These are phyloP conservation scores for Daedalea quercina DNA, from an alignment of 768 basidiomycete species.

Conservation along the genomic window DNA sequence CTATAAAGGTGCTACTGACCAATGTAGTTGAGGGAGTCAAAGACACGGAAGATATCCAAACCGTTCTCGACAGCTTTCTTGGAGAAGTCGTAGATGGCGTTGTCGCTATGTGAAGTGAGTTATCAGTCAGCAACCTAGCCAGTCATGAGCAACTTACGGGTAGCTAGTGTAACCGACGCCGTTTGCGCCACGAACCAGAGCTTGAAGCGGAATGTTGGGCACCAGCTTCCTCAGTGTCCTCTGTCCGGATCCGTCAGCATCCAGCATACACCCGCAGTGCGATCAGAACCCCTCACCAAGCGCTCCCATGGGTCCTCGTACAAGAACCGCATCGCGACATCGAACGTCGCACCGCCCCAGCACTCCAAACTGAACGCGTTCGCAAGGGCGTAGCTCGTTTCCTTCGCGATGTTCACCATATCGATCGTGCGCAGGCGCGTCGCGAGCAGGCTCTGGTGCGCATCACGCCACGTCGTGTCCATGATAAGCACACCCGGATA, in stretches of 20 bases:
- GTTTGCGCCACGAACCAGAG: slow-evolving; percentile 96
- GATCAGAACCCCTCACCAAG: slow-evolving; percentile 45
- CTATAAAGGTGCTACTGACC: slow-evolving; percentile 41
- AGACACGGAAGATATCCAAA: slow-evolving; percentile 98
- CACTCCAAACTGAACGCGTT: slow-evolving; percentile 97
- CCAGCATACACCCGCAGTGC: not conserved
- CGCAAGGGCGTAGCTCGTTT: slow-evolving; percentile 90
- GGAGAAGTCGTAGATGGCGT: slow-evolving; percentile 99
- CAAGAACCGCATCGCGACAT: slow-evolving; percentile 98
- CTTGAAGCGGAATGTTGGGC: slow-evolving; percentile 98
- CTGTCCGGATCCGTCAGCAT: slow-evolving; percentile 30
- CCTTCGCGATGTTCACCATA: slow-evolving; percentile 97
- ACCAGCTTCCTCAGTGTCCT: slow-evolving; percentile 91
- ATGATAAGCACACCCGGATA: slow-evolving; percentile 95
- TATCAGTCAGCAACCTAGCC: slow-evolving; percentile 7
- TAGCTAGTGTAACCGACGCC: slow-evolving; percentile 99
- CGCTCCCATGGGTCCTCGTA: slow-evolving; percentile 99
- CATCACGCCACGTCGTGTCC: slow-evolving; percentile 99
- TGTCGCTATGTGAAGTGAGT: slow-evolving; percentile 51
- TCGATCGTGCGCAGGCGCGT: slow-evolving; percentile 94
- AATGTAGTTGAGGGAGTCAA: slow-evolving; percentile 98
- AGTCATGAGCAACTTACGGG: slow-evolving; percentile 54
- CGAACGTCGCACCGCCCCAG: slow-evolving; percentile 99
- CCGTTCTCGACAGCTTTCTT: slow-evolving; percentile 99
- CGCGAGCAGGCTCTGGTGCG: slow-evolving; percentile 95